Percentiles rank a stretch among this genome's conserved stretches.
Evolutionary conservation across 1,284 basidiomycete genomes (phyloP).

Genomic region (Cutaneotrichosporon cyanovorans): DNA sequence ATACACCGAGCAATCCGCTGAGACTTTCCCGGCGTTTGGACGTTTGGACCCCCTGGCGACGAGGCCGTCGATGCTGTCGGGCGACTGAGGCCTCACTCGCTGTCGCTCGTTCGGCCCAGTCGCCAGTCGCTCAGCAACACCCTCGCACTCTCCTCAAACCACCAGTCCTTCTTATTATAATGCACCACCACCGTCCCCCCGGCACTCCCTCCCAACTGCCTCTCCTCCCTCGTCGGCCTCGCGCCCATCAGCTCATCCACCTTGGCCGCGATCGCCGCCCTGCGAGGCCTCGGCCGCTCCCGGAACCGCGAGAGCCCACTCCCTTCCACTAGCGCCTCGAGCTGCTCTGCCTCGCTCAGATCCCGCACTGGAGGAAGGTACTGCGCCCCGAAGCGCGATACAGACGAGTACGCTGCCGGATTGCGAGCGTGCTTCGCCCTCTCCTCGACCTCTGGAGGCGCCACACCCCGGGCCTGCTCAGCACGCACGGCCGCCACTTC

Average conservation of each 20-base stretch:
- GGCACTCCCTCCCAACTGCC: conserved; percentile 57
- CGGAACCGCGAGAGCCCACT: conserved; percentile 14
- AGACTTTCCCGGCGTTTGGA: too few relatives aligned
- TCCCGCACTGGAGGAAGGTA: conserved; percentile 66
- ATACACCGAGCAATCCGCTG: too few relatives aligned
- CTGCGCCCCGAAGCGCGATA: conserved; percentile 72
- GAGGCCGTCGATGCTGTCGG: too few relatives aligned
- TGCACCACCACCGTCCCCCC: conserved; percentile 94
- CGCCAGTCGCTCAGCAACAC: neutral
- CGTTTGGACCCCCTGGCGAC: too few relatives aligned
- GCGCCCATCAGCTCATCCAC: conserved; percentile 46
- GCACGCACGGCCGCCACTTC: conserved; percentile 63
- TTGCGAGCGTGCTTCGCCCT: conserved; percentile 19
- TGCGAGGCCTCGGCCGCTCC: conserved; percentile 8
- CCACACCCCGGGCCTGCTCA: conserved; percentile 33
- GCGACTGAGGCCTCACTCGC: too few relatives aligned
- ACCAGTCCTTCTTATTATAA: conserved; percentile 92
- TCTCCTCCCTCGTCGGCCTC: conserved; percentile 46
- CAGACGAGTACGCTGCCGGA: conserved; percentile 63
- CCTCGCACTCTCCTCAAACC: conserved; percentile 84
- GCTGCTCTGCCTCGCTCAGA: conserved; percentile 59
- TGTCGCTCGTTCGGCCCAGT: too few relatives aligned
- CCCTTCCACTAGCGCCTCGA: conserved; percentile 91
- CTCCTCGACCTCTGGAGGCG: conserved; percentile 11
- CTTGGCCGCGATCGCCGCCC: conserved; percentile 39